Evolutionary conservation across 164 flowering plant species (phyloP), one percentile per base, ranked within the genome.

Genomic region (Vitis riparia): DNA sequence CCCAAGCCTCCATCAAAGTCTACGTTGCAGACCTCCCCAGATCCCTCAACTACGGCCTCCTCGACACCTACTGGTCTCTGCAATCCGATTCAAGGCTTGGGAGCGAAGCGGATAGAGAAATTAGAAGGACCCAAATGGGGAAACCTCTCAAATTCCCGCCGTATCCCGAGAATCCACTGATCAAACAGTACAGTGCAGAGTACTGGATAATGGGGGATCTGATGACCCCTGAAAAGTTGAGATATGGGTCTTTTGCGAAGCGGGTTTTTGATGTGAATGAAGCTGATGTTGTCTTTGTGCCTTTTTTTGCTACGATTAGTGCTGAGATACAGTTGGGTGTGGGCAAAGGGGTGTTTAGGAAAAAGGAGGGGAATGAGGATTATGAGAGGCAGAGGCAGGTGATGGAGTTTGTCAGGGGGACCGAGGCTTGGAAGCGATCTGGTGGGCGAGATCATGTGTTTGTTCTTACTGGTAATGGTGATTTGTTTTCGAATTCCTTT

Each of bases 121-220:
- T 84, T 29, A 69, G 91, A 12, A 70, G 77, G 5, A 51, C 78
- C 75, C 73, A 71, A 27, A 58, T 57, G 44, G 70, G 71, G 19
- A 75, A 78, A 61, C 17, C 49, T 51, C 53, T 17, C 30, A 49
- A 73, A 3, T 83, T 75, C 75, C 94, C 89, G 1, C 89, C 87
- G 0, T 95, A 88, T 62, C 96, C 99, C 0, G 93, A 93, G 73
- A 95, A 83, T 66, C 99, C 99, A 2, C 17, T 95, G 72, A 89
- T 95, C 62, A 93, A 95, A 74, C 99, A 95, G 80, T 95, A 95
- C 85, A 93, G 97, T 56, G 96, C 99, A 0, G 99, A 95, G 89
- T 95, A 91, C 75, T 95, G 99, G 98, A 79, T 91, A 71, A 57
- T 86, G 78, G 98, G 97, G 2, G 98, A 93, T 77, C 76, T 95